Evolutionary conservation across 164 flowering plant genomes (phyloP).

Genomic region (Dillenia suffruticosa): DNA sequence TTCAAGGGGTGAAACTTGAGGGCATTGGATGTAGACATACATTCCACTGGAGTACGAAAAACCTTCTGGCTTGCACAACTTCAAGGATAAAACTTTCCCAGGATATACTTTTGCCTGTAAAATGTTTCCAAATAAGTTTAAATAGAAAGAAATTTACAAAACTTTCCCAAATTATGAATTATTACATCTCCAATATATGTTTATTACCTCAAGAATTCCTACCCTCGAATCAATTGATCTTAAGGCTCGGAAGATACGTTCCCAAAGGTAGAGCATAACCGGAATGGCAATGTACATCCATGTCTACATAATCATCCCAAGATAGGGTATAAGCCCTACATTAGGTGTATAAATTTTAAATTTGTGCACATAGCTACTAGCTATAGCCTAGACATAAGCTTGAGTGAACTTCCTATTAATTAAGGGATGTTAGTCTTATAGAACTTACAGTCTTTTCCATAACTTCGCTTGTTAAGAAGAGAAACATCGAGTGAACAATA

Average conservation of each 20-base stretch:
- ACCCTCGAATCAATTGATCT: constrained; percentile 29
- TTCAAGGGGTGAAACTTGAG: constrained; percentile 46
- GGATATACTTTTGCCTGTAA: constrained; percentile 30
- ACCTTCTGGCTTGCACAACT: constrained; percentile 35
- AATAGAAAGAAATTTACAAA: not conserved
- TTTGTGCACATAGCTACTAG: too few relatives aligned
- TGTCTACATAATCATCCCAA: constrained; percentile 23
- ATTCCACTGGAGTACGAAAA: constrained; percentile 43
- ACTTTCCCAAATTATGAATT: not conserved
- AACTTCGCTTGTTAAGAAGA: constrained; percentile 34
- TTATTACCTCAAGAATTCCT: constrained; percentile 27
- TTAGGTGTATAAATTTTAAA: too few relatives aligned
- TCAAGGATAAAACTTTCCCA: constrained; percentile 42
- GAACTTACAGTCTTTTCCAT: constrained; percentile 40
- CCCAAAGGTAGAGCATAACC: constrained; percentile 37
- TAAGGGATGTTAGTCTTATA: not conserved
- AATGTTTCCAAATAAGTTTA: not conserved
- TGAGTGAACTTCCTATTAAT: not conserved
- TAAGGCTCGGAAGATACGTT: constrained; percentile 31
- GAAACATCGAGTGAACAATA: constrained; percentile 46
- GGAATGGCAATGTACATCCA: constrained; percentile 56
- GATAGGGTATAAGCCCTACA: too few relatives aligned
- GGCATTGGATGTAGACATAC: constrained; percentile 46
- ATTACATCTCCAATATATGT: not conserved
- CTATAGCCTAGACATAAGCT: not conserved